Base-by-base conservation (phyloP, 495 filamentous ascomycete genomes). In the Pyrenula massariospora region DNA sequence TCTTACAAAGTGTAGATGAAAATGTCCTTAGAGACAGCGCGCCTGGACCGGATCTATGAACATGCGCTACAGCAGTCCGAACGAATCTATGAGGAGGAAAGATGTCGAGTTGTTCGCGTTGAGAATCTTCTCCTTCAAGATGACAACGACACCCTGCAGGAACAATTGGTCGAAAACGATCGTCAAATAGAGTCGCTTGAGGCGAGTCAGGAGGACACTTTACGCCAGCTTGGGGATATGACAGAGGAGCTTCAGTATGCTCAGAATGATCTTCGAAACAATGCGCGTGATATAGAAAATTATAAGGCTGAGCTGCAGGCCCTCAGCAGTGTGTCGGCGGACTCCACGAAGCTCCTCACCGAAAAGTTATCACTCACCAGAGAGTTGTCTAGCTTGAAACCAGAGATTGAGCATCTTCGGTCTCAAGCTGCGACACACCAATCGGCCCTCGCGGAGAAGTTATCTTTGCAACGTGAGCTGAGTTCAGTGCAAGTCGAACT, bases 321-420 rank as follows among this genome's bases (percentile, higher is more conserved):
- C 0, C 70, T 88, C 65, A 80, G 80, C 57, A 69, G 70, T 57
- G 72, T 84, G 31, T 78, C 81, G 0, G 79, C 82, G 48, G 84
- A 87, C 62, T 83, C 85, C 2, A 78, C 83, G 25, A 86, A 85
- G 53, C 53, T 91, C 3, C 72, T 91, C 52, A 78, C 84, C 11
- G 89, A 93, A 59, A 96, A 95, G 62, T 69, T 87, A 10, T 77
- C 80, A 1, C 74, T 96, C 20, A 73, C 80, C 20, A 83, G 86
- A 36, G 87, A 95, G 61, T 65, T 95, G 10, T 74, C 83, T 22
- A 70, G 73, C 22, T 62, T 92, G 50, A 86, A 85, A 61, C 83
- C 85, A 31, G 91, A 95, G 64, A 59, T 94, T 8, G 88, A 95
- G 54, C 84, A 89, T 62, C 73, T 95, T 12, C 78, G 80, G 58